Percentiles rank a stretch among this genome's conserved stretches.
phyloP scores from a whole-genome alignment of 2,329 filamentous ascomycete genomes.

The Trichoderma lentiforme region DNA sequence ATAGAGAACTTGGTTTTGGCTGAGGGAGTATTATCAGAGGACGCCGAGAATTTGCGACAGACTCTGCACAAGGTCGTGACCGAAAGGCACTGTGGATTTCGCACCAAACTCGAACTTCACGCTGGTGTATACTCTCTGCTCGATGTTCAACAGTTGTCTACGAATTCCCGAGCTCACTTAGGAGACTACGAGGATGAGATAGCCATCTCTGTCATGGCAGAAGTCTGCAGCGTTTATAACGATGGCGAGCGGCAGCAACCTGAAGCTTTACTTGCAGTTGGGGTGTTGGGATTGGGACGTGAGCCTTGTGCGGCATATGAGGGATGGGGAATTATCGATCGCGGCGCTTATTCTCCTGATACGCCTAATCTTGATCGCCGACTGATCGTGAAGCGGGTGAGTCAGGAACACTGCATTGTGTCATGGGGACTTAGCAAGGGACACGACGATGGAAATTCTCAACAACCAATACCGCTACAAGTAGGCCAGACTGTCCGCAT shows the following conservation, averaged over 20 bases:
- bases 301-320: not conserved
- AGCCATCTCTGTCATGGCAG: not conserved
- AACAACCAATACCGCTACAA: not conserved
- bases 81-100: not conserved
- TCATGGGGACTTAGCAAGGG: not conserved
- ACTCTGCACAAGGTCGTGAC: not conserved
- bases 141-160: not conserved
- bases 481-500: not conserved
- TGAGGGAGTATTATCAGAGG: not conserved
- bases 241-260: not conserved
- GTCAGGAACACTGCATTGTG: not conserved
- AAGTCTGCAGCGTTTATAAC: not conserved
- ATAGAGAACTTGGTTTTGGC: not conserved
- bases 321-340: not conserved
- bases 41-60: not conserved
- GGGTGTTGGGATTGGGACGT: not conserved
- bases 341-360: not conserved
- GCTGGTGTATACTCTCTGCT: not conserved
- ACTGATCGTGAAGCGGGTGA: not conserved
- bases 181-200: not conserved
- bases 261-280: not conserved
- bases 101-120: not conserved
- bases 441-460: not conserved
- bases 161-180: not conserved
- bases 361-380: not conserved